These are phyloP conservation scores for Trichosporon sp. DNA, from an alignment of 1,284 basidiomycete species.

Conservation along the genomic window DNA sequence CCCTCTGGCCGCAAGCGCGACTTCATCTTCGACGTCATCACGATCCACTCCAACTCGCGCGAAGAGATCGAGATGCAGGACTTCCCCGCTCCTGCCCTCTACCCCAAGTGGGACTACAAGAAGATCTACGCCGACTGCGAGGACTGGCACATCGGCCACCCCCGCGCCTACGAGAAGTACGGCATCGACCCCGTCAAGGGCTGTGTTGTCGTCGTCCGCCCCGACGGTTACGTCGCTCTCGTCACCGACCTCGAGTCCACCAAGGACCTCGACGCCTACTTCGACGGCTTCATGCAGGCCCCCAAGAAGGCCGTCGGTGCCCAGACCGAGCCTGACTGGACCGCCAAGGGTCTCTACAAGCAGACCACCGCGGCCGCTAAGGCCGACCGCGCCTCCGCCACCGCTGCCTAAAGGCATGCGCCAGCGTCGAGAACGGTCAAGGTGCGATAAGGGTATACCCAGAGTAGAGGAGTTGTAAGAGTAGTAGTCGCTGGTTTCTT, in stretches of 20 bases:
- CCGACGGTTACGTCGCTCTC: conserved; percentile 42
- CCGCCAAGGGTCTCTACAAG: conserved; percentile 24
- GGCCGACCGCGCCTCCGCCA: conserved; percentile 13
- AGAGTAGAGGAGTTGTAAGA: conserved; percentile 11
- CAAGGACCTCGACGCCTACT: conserved; percentile 27
- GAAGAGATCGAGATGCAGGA: conserved; percentile 36
- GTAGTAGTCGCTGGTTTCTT: conserved; percentile 14
- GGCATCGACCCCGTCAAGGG: conserved; percentile 40
- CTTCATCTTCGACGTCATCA: conserved; percentile 35
- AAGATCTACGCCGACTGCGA: conserved; percentile 33
- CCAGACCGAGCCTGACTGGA: conserved; percentile 29
- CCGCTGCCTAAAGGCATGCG: background rate
- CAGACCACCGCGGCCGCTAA: conserved; percentile 14
- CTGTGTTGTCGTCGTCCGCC: conserved; percentile 41
- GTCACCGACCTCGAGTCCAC: conserved; percentile 37
- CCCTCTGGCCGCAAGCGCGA: conserved; percentile 25
- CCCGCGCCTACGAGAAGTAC: conserved; percentile 34
- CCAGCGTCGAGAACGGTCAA: background rate
- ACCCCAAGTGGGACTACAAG: conserved; percentile 31
- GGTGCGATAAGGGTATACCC: background rate
- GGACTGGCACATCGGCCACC: conserved; percentile 31
- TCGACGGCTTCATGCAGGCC: conserved; percentile 23
- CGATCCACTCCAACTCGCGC: conserved; percentile 35
- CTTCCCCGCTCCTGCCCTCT: conserved; percentile 29
- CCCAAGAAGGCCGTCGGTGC: conserved; percentile 28